Conservation (phyloP, 495 filamentous ascomycete genomes). For the Elasticomyces elasticus region DNA sequence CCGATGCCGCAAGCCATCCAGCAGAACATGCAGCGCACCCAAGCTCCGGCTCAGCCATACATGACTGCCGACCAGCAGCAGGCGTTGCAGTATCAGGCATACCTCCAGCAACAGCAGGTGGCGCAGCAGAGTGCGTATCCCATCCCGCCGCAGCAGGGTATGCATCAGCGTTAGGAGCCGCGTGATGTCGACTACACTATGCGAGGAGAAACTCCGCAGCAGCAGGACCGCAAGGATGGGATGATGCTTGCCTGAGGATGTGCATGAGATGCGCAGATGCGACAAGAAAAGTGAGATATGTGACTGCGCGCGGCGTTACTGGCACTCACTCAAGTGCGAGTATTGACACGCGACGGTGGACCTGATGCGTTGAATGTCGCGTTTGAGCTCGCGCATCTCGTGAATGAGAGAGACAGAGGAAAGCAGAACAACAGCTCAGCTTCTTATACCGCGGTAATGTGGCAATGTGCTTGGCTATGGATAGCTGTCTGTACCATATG, state of each 20-base stretch:
- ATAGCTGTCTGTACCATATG: neutral
- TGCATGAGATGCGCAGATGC: too few species aligned
- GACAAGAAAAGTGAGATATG: too few species aligned
- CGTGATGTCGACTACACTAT: conserved; percentile 1
- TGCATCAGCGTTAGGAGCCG: conserved; percentile 23
- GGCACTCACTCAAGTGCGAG: too few species aligned
- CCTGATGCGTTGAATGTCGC: too few species aligned
- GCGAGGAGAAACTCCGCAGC: neutral
- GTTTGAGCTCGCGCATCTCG: neutral
- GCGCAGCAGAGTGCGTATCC: conserved; percentile 30
- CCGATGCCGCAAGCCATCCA: conserved; percentile 22
- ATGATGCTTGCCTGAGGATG: neutral
- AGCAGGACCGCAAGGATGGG: neutral
- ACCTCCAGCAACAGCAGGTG: conserved; percentile 34
- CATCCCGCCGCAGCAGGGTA: conserved; percentile 26
- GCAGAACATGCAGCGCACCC: conserved; percentile 25
- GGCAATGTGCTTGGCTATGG: neutral
- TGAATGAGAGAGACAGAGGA: neutral
- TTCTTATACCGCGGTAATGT: neutral
- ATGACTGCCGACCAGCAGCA: conserved; percentile 30
- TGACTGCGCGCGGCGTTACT: too few species aligned
- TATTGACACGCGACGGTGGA: too few species aligned
- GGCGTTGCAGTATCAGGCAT: conserved; percentile 36
- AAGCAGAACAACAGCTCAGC: neutral
- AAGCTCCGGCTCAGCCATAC: conserved; percentile 15